Conservation (phyloP, 2,329 filamentous ascomycete species). For the Alternaria metachromatica region DNA sequence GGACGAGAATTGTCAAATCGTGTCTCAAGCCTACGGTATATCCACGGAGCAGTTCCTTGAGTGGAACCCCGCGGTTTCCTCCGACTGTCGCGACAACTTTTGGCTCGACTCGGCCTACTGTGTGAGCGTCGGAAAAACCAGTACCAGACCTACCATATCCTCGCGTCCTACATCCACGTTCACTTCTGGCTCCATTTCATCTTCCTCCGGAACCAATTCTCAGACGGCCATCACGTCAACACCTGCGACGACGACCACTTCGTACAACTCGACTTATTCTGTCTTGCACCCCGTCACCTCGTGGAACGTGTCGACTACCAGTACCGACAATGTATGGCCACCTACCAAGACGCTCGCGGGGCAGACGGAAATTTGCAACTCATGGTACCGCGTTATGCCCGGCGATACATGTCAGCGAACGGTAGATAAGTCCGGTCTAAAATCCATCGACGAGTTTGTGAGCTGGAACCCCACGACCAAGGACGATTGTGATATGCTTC, state of each 20-base stretch:
- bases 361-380: not conserved
- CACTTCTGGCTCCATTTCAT: not conserved
- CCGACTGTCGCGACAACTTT: not conserved
- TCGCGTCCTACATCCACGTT: not conserved
- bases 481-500: not conserved
- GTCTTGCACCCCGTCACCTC: not conserved
- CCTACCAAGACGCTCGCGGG: not conserved
- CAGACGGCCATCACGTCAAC: not conserved
- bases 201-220: not conserved
- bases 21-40: not conserved
- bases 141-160: not conserved
- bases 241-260: not conserved
- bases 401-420: not conserved
- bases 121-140: not conserved
- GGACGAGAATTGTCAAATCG: not conserved
- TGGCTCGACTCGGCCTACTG: slow-evolving; percentile 2
- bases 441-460: not conserved
- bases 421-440: not conserved
- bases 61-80: not conserved
- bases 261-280: slow-evolving; percentile 1
- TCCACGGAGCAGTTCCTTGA: not conserved
- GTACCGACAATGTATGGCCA: not conserved
- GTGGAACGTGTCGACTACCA: not conserved
- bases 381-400: not conserved
- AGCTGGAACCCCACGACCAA: not conserved